phyloP scores from a whole-genome alignment of 257 asterid genomes.

The Solanum tarijense region DNA sequence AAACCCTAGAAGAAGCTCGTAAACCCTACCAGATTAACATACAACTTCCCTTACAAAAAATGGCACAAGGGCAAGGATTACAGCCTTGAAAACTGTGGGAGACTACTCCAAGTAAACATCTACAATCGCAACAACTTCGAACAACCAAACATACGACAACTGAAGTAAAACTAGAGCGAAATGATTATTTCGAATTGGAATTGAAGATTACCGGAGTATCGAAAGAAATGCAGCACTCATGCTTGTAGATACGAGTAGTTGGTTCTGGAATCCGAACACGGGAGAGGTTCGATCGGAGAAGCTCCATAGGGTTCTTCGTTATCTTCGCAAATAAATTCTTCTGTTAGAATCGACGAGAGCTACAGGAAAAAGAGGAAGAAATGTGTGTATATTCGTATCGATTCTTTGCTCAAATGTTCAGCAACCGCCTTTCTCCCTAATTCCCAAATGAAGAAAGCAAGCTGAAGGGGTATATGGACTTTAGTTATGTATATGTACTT shows the following conservation, averaged over 20 bases:
- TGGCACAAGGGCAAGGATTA: not conserved
- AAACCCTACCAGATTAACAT: not conserved
- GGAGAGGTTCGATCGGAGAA: conserved; percentile 75
- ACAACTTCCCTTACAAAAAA: not conserved
- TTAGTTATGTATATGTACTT: not conserved
- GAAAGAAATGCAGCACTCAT: conserved; percentile 90
- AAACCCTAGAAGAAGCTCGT: not conserved
- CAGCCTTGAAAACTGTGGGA: not conserved
- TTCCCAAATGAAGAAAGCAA: not conserved
- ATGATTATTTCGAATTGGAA: not conserved
- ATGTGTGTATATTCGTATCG: not conserved
- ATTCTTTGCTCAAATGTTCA: not conserved
- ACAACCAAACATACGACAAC: not conserved
- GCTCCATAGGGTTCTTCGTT: conserved; percentile 44
- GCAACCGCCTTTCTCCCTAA: not conserved
- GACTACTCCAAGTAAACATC: not conserved
- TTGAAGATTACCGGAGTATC: conserved; percentile 67
- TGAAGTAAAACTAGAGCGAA: not conserved
- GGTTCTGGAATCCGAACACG: conserved; percentile 97
- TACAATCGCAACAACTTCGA: not conserved
- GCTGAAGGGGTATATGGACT: not conserved
- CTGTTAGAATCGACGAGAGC: not conserved
- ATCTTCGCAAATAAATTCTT: not conserved
- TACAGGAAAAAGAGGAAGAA: not conserved
- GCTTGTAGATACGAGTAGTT: conserved; percentile 87